Evolutionary conservation across 805 yeast genomes (phyloP).

Genomic region (Hanseniaspora thailandica): DNA sequence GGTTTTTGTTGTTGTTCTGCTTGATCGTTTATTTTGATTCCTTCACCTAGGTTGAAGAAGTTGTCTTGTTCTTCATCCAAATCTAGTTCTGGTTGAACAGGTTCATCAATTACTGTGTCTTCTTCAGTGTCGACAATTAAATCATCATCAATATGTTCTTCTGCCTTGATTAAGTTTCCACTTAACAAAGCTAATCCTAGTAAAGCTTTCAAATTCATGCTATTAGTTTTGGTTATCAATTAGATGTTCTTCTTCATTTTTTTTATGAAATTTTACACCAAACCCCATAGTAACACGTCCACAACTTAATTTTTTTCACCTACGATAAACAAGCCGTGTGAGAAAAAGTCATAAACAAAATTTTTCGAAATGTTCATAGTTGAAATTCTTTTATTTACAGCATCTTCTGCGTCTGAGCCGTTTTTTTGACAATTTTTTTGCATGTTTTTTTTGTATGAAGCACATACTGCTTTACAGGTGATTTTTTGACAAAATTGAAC

Average conservation of each 20-base stretch:
- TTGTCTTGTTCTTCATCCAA: not conserved
- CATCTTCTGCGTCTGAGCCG: not conserved
- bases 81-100: not conserved
- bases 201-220: not conserved
- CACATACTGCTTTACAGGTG: not conserved
- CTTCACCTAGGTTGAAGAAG: not conserved
- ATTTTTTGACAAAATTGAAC: not conserved
- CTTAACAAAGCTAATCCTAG: not conserved
- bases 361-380: not conserved
- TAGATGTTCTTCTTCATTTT: too few species aligned
- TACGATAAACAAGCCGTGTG: not conserved
- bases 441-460: not conserved
- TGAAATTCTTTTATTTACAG: not conserved
- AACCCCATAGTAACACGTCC: not conserved
- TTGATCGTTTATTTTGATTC: conserved; percentile 15
- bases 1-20: conserved; percentile 27
- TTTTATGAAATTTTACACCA: not conserved
- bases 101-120: not conserved
- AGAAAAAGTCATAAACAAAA: not conserved
- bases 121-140: not conserved
- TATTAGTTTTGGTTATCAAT: not conserved
- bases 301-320: not conserved
- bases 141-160: not conserved
- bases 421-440: not conserved
- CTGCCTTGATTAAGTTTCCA: not conserved